A percentile compares a stretch with the other conserved stretches of the same genome.
Conservation (phyloP, 495 filamentous ascomycete genomes). For the Darksidea phi region DNA sequence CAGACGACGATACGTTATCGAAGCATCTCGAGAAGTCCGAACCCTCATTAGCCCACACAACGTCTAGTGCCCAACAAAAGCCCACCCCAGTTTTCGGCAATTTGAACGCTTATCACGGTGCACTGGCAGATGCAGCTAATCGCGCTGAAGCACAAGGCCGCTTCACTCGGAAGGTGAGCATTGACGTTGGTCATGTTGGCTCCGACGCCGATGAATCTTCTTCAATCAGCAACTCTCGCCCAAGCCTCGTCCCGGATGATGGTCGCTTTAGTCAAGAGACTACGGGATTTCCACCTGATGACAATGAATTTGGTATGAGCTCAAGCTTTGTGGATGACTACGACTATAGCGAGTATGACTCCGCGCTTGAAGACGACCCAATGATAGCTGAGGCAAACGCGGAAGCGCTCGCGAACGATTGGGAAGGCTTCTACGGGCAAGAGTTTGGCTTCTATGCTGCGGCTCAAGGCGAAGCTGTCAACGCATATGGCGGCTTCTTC, state of each 20-base stretch:
- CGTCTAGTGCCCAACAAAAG: conserved; percentile 18
- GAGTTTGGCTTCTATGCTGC: conserved; percentile 96
- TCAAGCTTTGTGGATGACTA: conserved; percentile 41
- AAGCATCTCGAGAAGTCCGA: conserved; percentile 17
- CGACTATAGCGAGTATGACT: conserved; percentile 57
- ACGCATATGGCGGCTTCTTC: conserved; percentile 87
- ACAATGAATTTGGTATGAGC: conserved; percentile 41
- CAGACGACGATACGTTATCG: conserved; percentile 19
- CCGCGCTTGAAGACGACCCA: conserved; percentile 71
- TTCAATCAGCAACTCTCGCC: conserved; percentile 31
- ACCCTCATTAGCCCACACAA: conserved; percentile 30
- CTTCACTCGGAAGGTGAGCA: conserved; percentile 58
- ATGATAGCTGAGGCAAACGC: conserved; percentile 96
- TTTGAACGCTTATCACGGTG: conserved; percentile 71
- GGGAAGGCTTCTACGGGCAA: conserved; percentile 89
- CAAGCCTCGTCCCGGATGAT: conserved; percentile 45
- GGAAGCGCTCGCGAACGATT: conserved; percentile 85
- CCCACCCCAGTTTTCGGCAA: conserved; percentile 39
- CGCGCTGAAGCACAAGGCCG: conserved; percentile 68
- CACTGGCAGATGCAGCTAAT: conserved; percentile 74
- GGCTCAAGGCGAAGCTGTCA: conserved; percentile 47
- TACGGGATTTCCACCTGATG: conserved; percentile 28
- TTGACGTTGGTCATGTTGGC: conserved; percentile 26
- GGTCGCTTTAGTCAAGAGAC: conserved; percentile 42
- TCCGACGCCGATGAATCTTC: conserved; percentile 31